phyloP scores from a whole-genome alignment of 352 stramenopile genomes.

The Phytophthora fragariae region DNA sequence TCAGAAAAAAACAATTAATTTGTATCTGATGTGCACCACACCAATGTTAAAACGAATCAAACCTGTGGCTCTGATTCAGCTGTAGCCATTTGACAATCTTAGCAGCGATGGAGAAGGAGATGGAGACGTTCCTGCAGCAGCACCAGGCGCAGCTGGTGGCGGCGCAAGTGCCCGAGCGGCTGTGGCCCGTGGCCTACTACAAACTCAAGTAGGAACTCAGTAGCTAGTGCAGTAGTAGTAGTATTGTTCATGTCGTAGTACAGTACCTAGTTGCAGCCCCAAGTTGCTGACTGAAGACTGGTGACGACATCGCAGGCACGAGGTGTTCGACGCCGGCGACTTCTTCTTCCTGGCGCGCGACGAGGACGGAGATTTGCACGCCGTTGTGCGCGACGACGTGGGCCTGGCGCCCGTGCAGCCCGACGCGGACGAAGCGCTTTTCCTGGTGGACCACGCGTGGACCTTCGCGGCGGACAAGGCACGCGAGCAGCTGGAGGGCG shows the following conservation, averaged over 20 bases:
- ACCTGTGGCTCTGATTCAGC: slow-evolving; percentile 4
- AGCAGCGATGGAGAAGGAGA: slow-evolving; percentile 44
- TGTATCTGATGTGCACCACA: not conserved
- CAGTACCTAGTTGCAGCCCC: not conserved
- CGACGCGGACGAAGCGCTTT: slow-evolving; percentile 48
- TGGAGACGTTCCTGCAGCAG: slow-evolving; percentile 51
- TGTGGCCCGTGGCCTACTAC: slow-evolving; percentile 58
- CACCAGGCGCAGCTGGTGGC: slow-evolving; percentile 55
- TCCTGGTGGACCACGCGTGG: slow-evolving; percentile 66
- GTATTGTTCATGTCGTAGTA: no score
- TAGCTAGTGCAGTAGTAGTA: no score
- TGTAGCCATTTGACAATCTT: slow-evolving; percentile 15
- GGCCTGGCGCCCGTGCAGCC: slow-evolving; percentile 46
- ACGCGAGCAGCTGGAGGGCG: slow-evolving; percentile 38
- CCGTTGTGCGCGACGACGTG: slow-evolving; percentile 55
- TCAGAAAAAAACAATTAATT: no score
- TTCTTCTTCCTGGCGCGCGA: slow-evolving; percentile 60
- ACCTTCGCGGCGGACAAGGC: slow-evolving; percentile 59
- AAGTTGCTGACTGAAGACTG: slow-evolving; percentile 18
- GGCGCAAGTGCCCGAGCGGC: slow-evolving; percentile 45
- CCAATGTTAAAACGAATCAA: not conserved
- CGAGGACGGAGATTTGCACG: slow-evolving; percentile 55
- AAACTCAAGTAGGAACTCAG: slow-evolving; percentile 57
- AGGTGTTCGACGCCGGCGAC: slow-evolving; percentile 56
- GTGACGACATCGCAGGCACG: slow-evolving; percentile 36